Conservation (phyloP, 345 rosid genomes). For the Camelina sativa region DNA sequence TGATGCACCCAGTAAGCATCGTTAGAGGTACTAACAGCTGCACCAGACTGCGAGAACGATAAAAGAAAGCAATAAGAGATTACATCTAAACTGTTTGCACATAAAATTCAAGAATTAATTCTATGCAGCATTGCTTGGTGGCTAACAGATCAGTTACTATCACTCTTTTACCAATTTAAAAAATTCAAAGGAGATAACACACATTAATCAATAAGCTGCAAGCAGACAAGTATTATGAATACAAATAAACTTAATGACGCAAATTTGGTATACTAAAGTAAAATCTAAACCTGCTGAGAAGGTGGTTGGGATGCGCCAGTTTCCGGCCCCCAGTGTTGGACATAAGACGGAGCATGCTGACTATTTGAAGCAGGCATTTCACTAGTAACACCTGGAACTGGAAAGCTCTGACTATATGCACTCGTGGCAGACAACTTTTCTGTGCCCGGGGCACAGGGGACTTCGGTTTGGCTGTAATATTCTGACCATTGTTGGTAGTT, state of each 20-base stretch:
- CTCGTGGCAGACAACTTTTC: slow-evolving; percentile 70
- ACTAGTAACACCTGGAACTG: slow-evolving; percentile 57
- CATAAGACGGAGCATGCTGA: slow-evolving; percentile 61
- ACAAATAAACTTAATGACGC: slow-evolving; percentile 13
- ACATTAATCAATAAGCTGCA: neutral
- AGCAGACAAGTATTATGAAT: slow-evolving; percentile 1
- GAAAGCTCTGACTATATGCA: slow-evolving; percentile 60
- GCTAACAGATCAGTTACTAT: slow-evolving; percentile 21
- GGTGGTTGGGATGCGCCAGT: slow-evolving; percentile 58
- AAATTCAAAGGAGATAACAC: slow-evolving; percentile 14
- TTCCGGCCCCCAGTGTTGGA: slow-evolving; percentile 74
- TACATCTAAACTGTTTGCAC: slow-evolving; percentile 29
- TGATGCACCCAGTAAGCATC: slow-evolving; percentile 78
- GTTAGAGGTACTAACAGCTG: slow-evolving; percentile 59
- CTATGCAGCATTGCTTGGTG: slow-evolving; percentile 2
- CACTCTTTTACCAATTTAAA: slow-evolving; percentile 5
- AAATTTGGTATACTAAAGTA: slow-evolving; percentile 24
- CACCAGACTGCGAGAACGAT: slow-evolving; percentile 62
- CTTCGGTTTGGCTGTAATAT: slow-evolving; percentile 88
- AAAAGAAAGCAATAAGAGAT: slow-evolving; percentile 27
- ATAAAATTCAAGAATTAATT: slow-evolving; percentile 5
- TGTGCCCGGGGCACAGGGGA: slow-evolving; percentile 97
- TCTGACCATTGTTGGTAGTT: slow-evolving; percentile 86
- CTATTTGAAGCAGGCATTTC: slow-evolving; percentile 62
- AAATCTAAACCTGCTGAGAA: slow-evolving; percentile 70